phyloP scores from a whole-genome alignment of 106 monocot genomes.

The Phalaenopsis aphrodite region DNA sequence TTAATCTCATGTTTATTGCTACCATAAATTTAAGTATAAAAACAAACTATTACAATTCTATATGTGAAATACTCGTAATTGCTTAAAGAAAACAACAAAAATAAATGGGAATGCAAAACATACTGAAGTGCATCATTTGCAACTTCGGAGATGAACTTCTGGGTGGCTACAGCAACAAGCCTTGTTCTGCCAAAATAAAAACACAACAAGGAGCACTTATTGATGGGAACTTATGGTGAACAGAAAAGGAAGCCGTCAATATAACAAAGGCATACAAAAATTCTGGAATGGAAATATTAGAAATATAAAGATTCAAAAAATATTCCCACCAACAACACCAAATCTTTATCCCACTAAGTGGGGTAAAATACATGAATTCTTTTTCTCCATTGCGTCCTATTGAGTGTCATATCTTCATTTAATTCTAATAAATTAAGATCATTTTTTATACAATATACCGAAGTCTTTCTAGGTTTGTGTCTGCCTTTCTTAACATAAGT shows the following conservation, averaged over 20 bases:
- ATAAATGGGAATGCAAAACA: slow-evolving; percentile 10
- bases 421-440: too few relatives aligned
- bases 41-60: background rate
- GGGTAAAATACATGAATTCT: too few relatives aligned
- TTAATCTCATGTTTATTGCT: background rate
- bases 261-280: background rate
- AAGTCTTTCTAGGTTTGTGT: too few relatives aligned
- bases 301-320: too few relatives aligned
- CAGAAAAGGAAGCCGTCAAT: background rate
- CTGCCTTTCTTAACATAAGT: too few relatives aligned
- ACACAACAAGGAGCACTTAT: background rate
- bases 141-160: slow-evolving; percentile 91
- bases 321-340: too few relatives aligned
- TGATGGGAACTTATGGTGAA: background rate
- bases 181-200: slow-evolving; percentile 60
- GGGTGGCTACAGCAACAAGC: slow-evolving; percentile 84
- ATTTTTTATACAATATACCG: too few relatives aligned
- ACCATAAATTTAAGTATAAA: background rate
- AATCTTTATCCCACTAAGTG: too few relatives aligned
- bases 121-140: slow-evolving; percentile 98
- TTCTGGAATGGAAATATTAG: background rate
- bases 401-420: too few relatives aligned
- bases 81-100: background rate
- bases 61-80: background rate
- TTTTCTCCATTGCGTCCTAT: too few relatives aligned